A percentile compares a stretch with the other conserved stretches of the same genome.
phyloP scores from a whole-genome alignment of 2,329 filamentous ascomycete genomes.

The Zymoseptoria crescenta region DNA sequence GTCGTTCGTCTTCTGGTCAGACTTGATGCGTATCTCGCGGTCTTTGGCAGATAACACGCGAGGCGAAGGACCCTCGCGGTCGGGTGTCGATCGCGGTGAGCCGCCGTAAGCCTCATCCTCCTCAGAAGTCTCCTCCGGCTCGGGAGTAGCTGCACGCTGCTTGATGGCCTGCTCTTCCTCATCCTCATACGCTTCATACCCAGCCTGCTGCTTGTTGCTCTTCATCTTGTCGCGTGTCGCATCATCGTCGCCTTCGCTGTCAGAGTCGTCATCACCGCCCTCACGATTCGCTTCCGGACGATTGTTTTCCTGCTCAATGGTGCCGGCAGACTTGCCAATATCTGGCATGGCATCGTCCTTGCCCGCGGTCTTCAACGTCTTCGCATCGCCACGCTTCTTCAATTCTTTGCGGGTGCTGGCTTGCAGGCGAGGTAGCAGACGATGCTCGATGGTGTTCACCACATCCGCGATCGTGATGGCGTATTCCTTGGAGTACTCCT shows the following conservation, averaged over 20 bases:
- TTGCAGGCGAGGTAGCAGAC: slow-evolving; percentile 66
- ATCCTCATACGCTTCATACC: slow-evolving; percentile 87
- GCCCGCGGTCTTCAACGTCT: slow-evolving; percentile 47
- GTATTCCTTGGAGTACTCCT: slow-evolving; percentile 80
- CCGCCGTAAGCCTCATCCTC: slow-evolving; percentile 49
- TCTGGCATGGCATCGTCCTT: slow-evolving; percentile 62
- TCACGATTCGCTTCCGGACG: slow-evolving; percentile 41
- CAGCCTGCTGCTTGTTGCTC: slow-evolving; percentile 69
- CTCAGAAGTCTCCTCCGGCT: slow-evolving; percentile 47
- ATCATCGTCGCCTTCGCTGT: slow-evolving; percentile 47
- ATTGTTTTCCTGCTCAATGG: slow-evolving; percentile 43
- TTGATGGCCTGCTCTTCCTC: slow-evolving; percentile 77
- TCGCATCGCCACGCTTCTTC: slow-evolving; percentile 62
- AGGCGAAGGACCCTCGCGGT: slow-evolving; percentile 21
- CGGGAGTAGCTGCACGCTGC: slow-evolving; percentile 25
- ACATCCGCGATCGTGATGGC: slow-evolving; percentile 75
- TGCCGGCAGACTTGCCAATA: slow-evolving; percentile 57
- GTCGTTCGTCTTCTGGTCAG: slow-evolving; percentile 49
- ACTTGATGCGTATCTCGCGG: slow-evolving; percentile 58
- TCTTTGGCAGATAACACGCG: slow-evolving; percentile 38
- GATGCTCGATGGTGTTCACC: slow-evolving; percentile 67
- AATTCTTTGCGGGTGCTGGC: slow-evolving; percentile 67
- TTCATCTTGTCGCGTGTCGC: slow-evolving; percentile 63
- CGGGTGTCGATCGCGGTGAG: slow-evolving; percentile 34
- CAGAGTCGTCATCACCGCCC: slow-evolving; percentile 63